phyloP scores from a whole-genome alignment of 2,329 filamentous ascomycete species.

The Epichloe elymi region DNA sequence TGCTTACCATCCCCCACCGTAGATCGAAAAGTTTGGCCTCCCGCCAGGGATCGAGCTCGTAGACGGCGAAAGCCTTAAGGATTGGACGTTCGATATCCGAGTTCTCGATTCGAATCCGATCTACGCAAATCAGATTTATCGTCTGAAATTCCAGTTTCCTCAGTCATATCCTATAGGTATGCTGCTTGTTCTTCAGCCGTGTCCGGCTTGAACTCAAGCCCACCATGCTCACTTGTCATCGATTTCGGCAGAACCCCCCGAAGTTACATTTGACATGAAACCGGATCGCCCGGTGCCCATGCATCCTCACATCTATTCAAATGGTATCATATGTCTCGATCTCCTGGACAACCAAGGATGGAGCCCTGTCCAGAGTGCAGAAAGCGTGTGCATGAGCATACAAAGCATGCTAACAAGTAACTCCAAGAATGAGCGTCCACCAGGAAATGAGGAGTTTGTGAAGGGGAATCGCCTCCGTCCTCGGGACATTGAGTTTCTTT shows the following conservation, averaged over 20 bases:
- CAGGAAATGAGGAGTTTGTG: constrained; percentile 84
- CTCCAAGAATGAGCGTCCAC: constrained; percentile 76
- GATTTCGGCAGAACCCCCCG: constrained; percentile 60
- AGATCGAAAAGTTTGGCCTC: constrained; percentile 42
- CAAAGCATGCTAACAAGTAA: constrained; percentile 98
- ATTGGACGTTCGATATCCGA: constrained; percentile 86
- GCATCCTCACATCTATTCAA: constrained; percentile 96
- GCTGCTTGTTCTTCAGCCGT: constrained; percentile 6
- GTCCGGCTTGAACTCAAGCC: neutral
- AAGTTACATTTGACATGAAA: constrained; percentile 73
- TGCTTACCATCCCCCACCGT: constrained; percentile 6
- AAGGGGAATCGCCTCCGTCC: constrained; percentile 65
- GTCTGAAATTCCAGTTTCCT: constrained; percentile 78
- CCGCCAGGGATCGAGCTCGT: constrained; percentile 67
- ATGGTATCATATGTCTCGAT: constrained; percentile 96
- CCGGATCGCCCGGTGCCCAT: constrained; percentile 65
- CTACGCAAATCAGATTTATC: constrained; percentile 67
- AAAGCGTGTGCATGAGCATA: constrained; percentile 92
- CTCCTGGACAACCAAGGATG: constrained; percentile 78
- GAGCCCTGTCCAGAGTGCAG: constrained; percentile 94
- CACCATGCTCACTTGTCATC: neutral
- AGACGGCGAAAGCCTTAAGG: constrained; percentile 56
- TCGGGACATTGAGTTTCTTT: constrained; percentile 83
- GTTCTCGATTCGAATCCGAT: constrained; percentile 86
- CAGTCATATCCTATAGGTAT: constrained; percentile 80